Base-by-base conservation (phyloP, 2,329 filamentous ascomycete species). In the Hypoxylon sp. region DNA sequence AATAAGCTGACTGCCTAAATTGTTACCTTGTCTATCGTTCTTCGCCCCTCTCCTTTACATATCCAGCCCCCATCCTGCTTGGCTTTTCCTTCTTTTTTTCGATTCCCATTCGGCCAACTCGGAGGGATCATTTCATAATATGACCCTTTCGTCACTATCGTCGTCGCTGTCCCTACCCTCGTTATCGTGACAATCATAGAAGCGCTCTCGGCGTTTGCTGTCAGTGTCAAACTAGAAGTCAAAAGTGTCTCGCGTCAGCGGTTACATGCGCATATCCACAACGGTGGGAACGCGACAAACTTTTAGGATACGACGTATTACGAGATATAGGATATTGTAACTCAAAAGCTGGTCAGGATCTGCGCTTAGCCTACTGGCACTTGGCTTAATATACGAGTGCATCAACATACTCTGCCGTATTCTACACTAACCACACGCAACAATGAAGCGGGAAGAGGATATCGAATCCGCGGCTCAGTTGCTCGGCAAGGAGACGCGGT, bases 381-480 rank as follows among this genome's bases (percentile, higher is more conserved):
- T 37, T 54, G n/a, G 20, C 53, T 56, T 27, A 3, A 48, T 55
- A 56, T 33, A 54, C 40, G 11, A 25, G 22, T 33, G 50, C 49
- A 49, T 60, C 20, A 10, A 27, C 33, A 49, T 51, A 49, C 33
- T 65, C 50, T 17, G 11, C 40, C 54, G 31, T 42, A 60, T 51
- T 37, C 53, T 57, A 27, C 61, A 48, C 31, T 27, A 54, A 40
- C 54, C 30, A 25, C 42, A 59, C 44, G 30, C 35, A 22, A 64
- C 53, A 35, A 75, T 74, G 74, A 74, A 64, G 64, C 25, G 64
- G 25, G 69, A 72, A 35, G 67, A 68, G 27, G 76, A 76, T 49
- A 61, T 75, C 56, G 76, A 77, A 60, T 75, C 72, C 20, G 40
- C 71, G 4, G 72, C 73, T 35, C 68, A 71, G 57, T 49, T 74